Evolutionary conservation across 768 basidiomycete genomes (phyloP), one percentile per base, ranked within the genome.

Genomic region (Crepidotus variabilis): DNA sequence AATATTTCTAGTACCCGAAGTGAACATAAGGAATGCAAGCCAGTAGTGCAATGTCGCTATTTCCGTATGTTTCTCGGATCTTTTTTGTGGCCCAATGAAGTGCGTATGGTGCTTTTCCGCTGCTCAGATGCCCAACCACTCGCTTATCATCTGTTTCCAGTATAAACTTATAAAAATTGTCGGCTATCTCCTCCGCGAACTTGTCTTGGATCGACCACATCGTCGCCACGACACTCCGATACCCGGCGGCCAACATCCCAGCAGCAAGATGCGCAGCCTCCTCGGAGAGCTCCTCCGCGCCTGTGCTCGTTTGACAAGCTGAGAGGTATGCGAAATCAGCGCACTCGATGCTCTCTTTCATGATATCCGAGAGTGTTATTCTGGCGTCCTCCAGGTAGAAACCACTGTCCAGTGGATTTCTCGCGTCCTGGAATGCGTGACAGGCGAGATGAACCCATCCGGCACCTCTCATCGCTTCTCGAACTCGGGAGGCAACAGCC

Each of bases 241-340:
- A 54, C 6, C 53, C 66, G 16, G 65, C 55, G 50, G 72, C 57
- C 28, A 54, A 48, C 74, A 76, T 75, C 5, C 73, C 75, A 1
- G 73, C 73, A 0, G 75, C 71, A 2, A 77, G 57, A 64, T 76
- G 73, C 2, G 76, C 65, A 0, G 67, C 69, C 50, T 78, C 76
- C 6, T 74, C 68, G 0, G 68, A 54, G 3, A 71, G 55, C 28
- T 54, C 56, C 24, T 62, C 54, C 18, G 65, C 64, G 0, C 74
- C 70, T 16, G 59, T 62, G 0, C 71, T 70, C 8, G 72, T 78
- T 50, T 77, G 66, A 51, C 77, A 77, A 0, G 77, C 75, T 0
- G 76, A 75, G 3, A 78, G 65, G 59, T 43, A 54, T 13, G 53
- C 53, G 32, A 54, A 47, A 16, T 54, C 43, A n/a, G 53, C 53